phyloP scores from a whole-genome alignment of 192 early-diverging fungal species.

The Oehlia diaphana region DNA sequence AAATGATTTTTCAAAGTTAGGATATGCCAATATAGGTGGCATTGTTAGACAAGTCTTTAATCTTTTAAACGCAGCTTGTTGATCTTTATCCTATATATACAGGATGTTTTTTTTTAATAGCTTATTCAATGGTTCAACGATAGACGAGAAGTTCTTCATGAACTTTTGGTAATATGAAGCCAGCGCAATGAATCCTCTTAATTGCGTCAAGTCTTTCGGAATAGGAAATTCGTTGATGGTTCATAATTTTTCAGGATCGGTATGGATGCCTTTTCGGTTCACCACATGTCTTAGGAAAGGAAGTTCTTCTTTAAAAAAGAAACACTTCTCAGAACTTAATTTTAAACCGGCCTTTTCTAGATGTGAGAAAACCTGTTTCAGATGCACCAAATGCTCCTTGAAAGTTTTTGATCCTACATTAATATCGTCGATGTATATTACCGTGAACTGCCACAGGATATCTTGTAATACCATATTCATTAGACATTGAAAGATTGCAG shows the following conservation, averaged over 20 bases:
- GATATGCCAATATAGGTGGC: neutral
- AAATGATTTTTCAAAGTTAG: neutral
- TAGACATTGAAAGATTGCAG: conserved; percentile 25
- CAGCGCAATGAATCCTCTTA: neutral
- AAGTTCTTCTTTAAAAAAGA: too few species aligned
- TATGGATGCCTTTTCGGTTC: neutral
- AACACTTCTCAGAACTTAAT: neutral
- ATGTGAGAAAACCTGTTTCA: neutral
- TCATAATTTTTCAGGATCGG: neutral
- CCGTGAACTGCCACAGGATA: neutral
- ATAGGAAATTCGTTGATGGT: neutral
- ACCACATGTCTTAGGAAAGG: neutral
- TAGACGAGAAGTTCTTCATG: neutral
- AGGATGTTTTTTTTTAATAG: neutral
- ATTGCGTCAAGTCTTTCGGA: neutral
- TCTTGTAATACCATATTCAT: conserved; percentile 10
- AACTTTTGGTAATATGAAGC: neutral
- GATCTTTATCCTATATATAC: neutral
- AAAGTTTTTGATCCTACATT: conserved; percentile 32
- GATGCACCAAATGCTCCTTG: conserved; percentile 27
- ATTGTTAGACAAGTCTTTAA: neutral
- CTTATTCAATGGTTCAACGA: neutral
- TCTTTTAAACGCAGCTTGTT: neutral
- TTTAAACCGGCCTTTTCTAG: neutral
- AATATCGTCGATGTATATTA: conserved; percentile 41